These are phyloP conservation scores for Stachybotrys chlorohalonatus DNA, from an alignment of 2,329 filamentous ascomycete genomes.

Conservation along the genomic window DNA sequence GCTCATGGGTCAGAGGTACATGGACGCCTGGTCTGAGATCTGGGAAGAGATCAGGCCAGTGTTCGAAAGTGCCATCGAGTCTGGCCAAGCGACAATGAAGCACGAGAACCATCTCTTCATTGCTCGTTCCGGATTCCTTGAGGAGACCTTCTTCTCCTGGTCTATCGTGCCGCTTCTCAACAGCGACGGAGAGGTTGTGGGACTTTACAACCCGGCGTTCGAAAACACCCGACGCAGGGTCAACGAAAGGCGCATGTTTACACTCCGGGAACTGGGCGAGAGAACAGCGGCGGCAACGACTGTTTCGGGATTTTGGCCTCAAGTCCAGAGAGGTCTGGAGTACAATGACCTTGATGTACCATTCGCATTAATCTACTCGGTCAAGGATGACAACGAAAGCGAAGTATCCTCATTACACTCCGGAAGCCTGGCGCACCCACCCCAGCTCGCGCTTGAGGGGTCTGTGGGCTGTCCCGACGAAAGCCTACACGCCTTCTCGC, in stretches of 20 bases:
- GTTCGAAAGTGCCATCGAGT: constrained; percentile 57
- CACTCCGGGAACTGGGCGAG: constrained; percentile 68
- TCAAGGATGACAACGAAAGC: constrained; percentile 61
- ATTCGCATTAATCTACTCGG: constrained; percentile 69
- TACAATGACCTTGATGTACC: constrained; percentile 70
- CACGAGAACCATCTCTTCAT: constrained; percentile 73
- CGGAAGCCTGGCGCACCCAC: constrained; percentile 50
- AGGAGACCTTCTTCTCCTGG: constrained; percentile 80
- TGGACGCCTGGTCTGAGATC: constrained; percentile 63
- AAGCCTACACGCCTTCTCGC: constrained; percentile 43
- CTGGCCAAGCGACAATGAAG: constrained; percentile 75
- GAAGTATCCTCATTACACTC: constrained; percentile 66
- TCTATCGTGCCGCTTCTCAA: constrained; percentile 71
- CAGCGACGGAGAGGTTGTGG: constrained; percentile 63
- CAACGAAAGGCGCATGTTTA: constrained; percentile 71
- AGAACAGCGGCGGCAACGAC: constrained; percentile 64
- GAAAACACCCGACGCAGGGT: constrained; percentile 74
- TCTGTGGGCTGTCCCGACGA: constrained; percentile 57
- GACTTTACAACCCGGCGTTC: constrained; percentile 71
- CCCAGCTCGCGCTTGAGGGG: constrained; percentile 62
- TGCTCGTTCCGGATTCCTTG: constrained; percentile 56
- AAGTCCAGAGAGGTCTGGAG: constrained; percentile 59
- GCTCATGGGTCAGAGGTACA: constrained; percentile 66
- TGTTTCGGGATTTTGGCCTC: constrained; percentile 63
- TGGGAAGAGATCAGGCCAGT: constrained; percentile 63